Evolutionary conservation across 106 monocot genomes (phyloP), one percentile per base, ranked within the genome.

Genomic region (Dioscorea zingiberensis): DNA sequence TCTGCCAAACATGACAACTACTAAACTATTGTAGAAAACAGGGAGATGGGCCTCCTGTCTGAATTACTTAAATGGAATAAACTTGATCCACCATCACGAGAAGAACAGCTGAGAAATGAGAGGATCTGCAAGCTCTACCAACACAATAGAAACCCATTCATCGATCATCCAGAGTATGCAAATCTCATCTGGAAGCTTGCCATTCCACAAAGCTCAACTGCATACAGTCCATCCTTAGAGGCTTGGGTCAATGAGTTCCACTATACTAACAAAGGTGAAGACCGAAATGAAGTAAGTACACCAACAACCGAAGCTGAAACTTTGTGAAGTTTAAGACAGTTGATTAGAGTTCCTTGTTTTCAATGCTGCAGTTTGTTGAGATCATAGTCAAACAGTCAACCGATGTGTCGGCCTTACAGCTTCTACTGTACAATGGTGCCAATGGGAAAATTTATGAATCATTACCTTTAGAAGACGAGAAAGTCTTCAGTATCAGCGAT

Each of bases 101-200:
- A 64, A 61, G 93, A 93, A 57, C 48, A 73, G 58, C 46, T 88
- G 55, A 82, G 88, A 71, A 93, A 93, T 59, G 67, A 76, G 14
- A 85, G 77, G 71, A 75, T 93, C 24, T 93, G 93, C 80, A 71
- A n/a, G 38, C 58, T 77, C 2, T 88, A 85, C 58, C 93, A 93
- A 54, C 83, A 93, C 76, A 93, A 93, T 61, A 82, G 85, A 62
- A 93, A 93, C 59, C 93, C 87, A 15, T 88, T 93, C 27, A 53
- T 93, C 65, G 93, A 93, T 76, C 93, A 88, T 83, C 88, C 93
- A 46, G 93, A 93, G 72, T 93, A 76, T 73, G 93, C 80, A 19
- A 78, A 85, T 59, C 77, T 82, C 45, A 85, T 88, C 44, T 93
- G 88, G 93, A 77, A 71, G 64, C 27, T 58, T 47, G 47, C 26